Evolutionary conservation across 2,329 filamentous ascomycete species (phyloP).

Genomic region (Conoideocrella luteorostrata): DNA sequence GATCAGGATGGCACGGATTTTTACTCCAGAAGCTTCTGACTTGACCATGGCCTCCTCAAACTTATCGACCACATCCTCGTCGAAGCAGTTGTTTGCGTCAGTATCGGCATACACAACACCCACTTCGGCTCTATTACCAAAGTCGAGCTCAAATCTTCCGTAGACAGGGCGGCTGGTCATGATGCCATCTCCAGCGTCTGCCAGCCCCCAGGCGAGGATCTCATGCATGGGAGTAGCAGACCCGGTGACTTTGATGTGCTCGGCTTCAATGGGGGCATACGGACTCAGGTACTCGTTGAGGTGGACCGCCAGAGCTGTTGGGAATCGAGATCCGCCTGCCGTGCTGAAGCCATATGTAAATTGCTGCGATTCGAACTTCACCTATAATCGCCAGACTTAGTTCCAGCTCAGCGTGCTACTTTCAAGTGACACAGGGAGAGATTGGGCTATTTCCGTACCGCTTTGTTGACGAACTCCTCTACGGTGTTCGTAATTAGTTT

Average conservation of each 20-base stretch:
- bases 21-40: slow-evolving; percentile 27
- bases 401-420: not conserved
- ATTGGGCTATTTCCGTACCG: slow-evolving; percentile 17
- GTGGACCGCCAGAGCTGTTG: slow-evolving; percentile 26
- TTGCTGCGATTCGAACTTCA: slow-evolving; percentile 20
- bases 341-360: slow-evolving; percentile 31
- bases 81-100: slow-evolving; percentile 36
- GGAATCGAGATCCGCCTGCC: slow-evolving; percentile 28
- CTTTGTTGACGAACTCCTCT: slow-evolving; percentile 20
- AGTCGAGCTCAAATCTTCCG: slow-evolving; percentile 43
- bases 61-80: slow-evolving; percentile 33
- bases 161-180: slow-evolving; percentile 36
- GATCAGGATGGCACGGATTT: slow-evolving; percentile 41
- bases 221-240: slow-evolving; percentile 34
- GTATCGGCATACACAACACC: slow-evolving; percentile 39
- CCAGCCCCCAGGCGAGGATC: slow-evolving; percentile 31
- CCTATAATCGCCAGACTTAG: slow-evolving; percentile 12
- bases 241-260: slow-evolving; percentile 27
- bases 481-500: slow-evolving; percentile 34
- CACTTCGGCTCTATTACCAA: slow-evolving; percentile 34
- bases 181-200: slow-evolving; percentile 32
- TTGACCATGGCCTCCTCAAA: slow-evolving; percentile 38
- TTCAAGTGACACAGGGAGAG: not conserved
- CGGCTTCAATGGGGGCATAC: slow-evolving; percentile 18
- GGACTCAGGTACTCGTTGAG: slow-evolving; percentile 32